Evolutionary conservation across 768 basidiomycete species (phyloP).

Genomic region (Termitomyces sp.): DNA sequence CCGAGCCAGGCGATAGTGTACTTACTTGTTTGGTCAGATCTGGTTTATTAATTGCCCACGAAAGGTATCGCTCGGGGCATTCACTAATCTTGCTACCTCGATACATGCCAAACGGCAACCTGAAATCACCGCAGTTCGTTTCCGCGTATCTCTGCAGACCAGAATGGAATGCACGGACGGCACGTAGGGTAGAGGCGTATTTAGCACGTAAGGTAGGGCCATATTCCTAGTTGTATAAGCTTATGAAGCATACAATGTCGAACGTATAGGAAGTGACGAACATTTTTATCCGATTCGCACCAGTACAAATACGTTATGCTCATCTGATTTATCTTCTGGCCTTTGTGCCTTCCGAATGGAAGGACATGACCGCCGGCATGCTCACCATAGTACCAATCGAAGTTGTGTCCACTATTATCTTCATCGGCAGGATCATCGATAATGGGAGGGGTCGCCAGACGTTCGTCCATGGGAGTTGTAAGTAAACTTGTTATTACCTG

Average conservation of each 20-base stretch:
- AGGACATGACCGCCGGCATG: conserved; percentile 3
- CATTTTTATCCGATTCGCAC: neutral
- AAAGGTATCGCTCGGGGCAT: neutral
- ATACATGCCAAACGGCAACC: neutral
- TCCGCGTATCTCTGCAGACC: neutral
- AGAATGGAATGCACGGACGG: neutral
- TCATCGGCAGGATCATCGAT: neutral
- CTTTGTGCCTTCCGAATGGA: conserved; percentile 1
- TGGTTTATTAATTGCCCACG: too few species aligned
- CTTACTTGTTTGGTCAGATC: neutral
- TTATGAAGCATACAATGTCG: neutral
- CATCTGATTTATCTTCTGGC: conserved; percentile 2
- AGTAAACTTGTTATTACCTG: neutral
- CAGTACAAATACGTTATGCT: conserved; percentile 7
- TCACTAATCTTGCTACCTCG: neutral
- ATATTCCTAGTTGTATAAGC: neutral
- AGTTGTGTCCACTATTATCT: neutral
- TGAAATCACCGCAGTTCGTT: neutral
- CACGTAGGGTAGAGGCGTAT: neutral
- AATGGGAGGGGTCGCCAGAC: neutral
- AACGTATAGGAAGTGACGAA: neutral
- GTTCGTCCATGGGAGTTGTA: neutral
- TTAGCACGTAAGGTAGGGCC: neutral
- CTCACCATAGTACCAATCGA: neutral
- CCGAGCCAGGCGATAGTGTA: neutral